Evolutionary conservation across 306 rosid genomes (phyloP).

Genomic region (Vigna reflexopilosa): DNA sequence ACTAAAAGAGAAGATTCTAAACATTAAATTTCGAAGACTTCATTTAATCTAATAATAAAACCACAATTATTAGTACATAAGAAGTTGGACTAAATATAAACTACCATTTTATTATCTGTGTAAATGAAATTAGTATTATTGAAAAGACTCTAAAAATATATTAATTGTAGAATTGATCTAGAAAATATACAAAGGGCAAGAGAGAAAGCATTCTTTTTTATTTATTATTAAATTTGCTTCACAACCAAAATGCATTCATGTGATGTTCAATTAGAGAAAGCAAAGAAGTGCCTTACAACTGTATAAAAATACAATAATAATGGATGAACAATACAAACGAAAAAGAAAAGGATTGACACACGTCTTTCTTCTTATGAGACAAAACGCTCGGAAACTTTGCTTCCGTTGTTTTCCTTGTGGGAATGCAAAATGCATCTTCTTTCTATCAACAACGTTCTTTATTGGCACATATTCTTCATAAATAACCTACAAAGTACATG

Average conservation of each 20-base stretch:
- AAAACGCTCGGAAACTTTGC: slow-evolving; percentile 45
- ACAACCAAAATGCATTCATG: slow-evolving; percentile 39
- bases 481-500: slow-evolving; percentile 48
- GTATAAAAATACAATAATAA: slow-evolving; percentile 27
- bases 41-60: background rate
- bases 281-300: slow-evolving; percentile 33
- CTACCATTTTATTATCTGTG: background rate
- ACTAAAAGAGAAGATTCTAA: background rate
- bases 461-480: slow-evolving; percentile 45
- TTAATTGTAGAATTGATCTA: background rate
- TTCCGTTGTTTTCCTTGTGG: slow-evolving; percentile 29
- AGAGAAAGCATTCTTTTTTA: slow-evolving; percentile 5
- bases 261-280: background rate
- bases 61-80: background rate
- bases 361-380: slow-evolving; percentile 1
- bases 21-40: background rate
- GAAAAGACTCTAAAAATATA: background rate
- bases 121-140: background rate
- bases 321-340: slow-evolving; percentile 9
- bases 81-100: background rate
- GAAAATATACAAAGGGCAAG: background rate
- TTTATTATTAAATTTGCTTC: slow-evolving; percentile 38
- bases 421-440: slow-evolving; percentile 38
- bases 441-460: slow-evolving; percentile 46
- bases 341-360: slow-evolving; percentile 23